Base-by-base conservation (phyloP, 495 filamentous ascomycete genomes). In the Friedmanniomyces simplex region DNA sequence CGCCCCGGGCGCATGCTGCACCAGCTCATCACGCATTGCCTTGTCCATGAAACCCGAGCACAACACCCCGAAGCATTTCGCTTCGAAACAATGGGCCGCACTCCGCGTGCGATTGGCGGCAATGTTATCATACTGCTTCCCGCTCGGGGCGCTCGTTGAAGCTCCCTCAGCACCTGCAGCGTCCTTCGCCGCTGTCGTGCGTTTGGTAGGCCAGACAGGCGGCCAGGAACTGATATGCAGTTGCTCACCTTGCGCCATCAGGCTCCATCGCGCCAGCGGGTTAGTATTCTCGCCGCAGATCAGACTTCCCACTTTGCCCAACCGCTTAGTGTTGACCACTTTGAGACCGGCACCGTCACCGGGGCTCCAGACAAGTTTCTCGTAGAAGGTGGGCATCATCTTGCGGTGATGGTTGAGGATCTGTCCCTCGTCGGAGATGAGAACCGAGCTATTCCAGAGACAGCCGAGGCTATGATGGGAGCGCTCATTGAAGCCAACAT, bases 251-350 rank as follows among this genome's bases (percentile, higher is more conserved):
- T 63, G 59, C 46, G 64, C 62, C 62, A 67, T 67, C 18, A 66
- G 48, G 32, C 52, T 52, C 37, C 54, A 63, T 24, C 64, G 36
- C 25, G 75, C 75, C 65, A 71, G 46, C 71, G 74, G 61, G 73
- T 75, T 49, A 13, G 75, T 75, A 36, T 77, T 69, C 60, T 78
- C 76, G 67, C 76, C 74, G 63, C 76, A 78, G 1, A 72, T 70
- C n/a, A 78, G 64, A 18, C 68, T 72, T 16, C 75, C 76, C 5
- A 78, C 61, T 8, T 72, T 73, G 1, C 70, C 72, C n/a, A 32
- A 52, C 37, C 56, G 28, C 50, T 54, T 48, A 13, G 61, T 59
- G 36, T 58, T 65, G 62, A 58, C 53, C 16, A 62, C 57, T 39
- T 54, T 32, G 57, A 71, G 13, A 2, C 72, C 74, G 37, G 63